Evolutionary conservation across 2,329 filamentous ascomycete genomes (phyloP), one percentile per base, ranked within the genome.

Genomic region (Nemania abortiva): DNA sequence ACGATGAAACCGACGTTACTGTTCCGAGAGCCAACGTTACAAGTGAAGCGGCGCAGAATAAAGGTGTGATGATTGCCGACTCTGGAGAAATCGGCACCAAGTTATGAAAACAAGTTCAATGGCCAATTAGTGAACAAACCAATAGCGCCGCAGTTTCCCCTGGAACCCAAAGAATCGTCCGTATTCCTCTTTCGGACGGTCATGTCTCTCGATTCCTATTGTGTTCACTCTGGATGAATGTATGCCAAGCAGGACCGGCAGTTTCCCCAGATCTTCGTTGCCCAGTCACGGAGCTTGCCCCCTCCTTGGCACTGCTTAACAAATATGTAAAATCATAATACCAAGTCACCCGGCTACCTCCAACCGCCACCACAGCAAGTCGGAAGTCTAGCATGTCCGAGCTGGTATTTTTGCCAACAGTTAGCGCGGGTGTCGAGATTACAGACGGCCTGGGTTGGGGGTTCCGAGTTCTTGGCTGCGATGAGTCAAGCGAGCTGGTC

Each of bases 221-320:
- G 15, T 54, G 37, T 67, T 29, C 53, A 67, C 59, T 67, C 49
- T 67, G 65, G 65, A 63, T 67, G 59, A 67, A 67, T 67, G 49
- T 47, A 55, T 53, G 73, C 73, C 73, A 74, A 74, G 73, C 60
- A 22, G 49, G 55, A 52, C 52, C 70, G 69, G 70, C 70, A 71
- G 59, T 73, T 74, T 70, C 73, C 70, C 72, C 66, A 65, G 66
- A 47, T 68, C 52, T 45, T 56, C 29, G 34, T 63, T 6, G 13
- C 37, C 72, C 72, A 74, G 69, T 74, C 59, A 65, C 20, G 50
- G 20, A 34, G 52, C 42, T 45, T 39, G 24, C 61, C 56, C 47
- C 24, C 24, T 62, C 54, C 69, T 74, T 69, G 72, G 63, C 73
- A 70, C 64, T 62, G 58, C 67, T 66, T 70, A 61, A 58, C 57